A percentile compares a stretch with the other conserved stretches of the same genome.
These are phyloP conservation scores for Aspergillus arachidicola DNA, from an alignment of 2,329 filamentous ascomycete genomes.

Conservation along the genomic window DNA sequence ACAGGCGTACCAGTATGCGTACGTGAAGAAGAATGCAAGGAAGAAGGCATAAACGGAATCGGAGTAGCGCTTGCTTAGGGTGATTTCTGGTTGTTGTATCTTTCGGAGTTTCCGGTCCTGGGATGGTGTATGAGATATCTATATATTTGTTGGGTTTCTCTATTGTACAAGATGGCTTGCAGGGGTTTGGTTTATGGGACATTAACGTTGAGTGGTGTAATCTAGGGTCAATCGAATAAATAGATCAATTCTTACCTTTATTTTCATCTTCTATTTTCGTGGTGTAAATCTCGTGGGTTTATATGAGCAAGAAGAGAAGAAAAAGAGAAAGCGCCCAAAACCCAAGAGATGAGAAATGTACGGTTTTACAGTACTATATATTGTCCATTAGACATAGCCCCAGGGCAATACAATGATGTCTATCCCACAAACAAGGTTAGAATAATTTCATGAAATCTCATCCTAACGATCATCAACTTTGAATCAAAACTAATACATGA, in stretches of 20 bases:
- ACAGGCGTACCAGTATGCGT: constrained; percentile 44
- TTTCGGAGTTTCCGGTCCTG: not conserved
- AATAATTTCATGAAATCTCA: not conserved
- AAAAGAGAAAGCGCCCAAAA: not conserved
- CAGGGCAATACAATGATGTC: not conserved
- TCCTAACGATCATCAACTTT: not conserved
- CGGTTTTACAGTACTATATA: not conserved
- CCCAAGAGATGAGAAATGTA: not conserved
- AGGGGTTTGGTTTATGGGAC: not conserved
- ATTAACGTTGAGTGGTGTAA: not conserved
- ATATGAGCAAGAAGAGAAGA: not conserved
- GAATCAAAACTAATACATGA: not conserved
- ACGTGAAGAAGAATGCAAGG: constrained; percentile 21
- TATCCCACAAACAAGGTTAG: not conserved
- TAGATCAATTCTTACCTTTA: not conserved
- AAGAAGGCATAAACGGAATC: not conserved
- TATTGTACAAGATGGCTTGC: not conserved
- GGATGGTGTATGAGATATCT: not conserved
- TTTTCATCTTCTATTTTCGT: not conserved
- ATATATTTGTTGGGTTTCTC: not conserved
- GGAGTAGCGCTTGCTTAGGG: not conserved
- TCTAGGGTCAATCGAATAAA: not conserved
- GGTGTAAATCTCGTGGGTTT: not conserved
- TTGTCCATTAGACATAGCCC: not conserved
- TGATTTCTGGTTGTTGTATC: not conserved